phyloP scores from a whole-genome alignment of 2,329 filamentous ascomycete genomes.

The Achaetomium macrosporum region DNA sequence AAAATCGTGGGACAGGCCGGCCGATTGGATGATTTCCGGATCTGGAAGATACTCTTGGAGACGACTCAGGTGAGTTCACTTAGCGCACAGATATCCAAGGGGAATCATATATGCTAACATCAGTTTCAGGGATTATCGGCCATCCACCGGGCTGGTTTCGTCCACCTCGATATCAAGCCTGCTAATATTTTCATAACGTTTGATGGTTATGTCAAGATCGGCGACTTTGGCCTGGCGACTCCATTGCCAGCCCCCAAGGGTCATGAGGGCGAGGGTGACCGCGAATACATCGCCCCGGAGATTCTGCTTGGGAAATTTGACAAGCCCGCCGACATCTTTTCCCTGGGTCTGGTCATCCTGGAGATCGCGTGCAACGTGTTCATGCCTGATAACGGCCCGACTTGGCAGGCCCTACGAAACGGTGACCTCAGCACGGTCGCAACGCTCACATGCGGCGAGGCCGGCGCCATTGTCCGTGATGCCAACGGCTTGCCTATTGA shows the following conservation, averaged over 20 bases:
- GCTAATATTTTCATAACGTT: conserved; percentile 79
- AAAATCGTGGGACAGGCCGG: conserved; percentile 76
- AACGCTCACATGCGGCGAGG: conserved; percentile 74
- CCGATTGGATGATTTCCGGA: conserved; percentile 90
- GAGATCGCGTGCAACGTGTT: conserved; percentile 93
- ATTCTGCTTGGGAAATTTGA: conserved; percentile 81
- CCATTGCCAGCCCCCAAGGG: conserved; percentile 68
- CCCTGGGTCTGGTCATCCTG: conserved; percentile 87
- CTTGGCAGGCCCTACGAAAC: conserved; percentile 83
- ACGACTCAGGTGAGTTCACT: conserved; percentile 59
- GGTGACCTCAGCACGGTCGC: conserved; percentile 87
- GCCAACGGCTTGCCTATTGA: conserved; percentile 62
- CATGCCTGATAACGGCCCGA: conserved; percentile 84
- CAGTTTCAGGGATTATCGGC: conserved; percentile 68
- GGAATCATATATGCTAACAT: conserved; percentile 7
- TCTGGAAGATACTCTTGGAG: conserved; percentile 96
- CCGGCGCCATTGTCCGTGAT: conserved; percentile 66
- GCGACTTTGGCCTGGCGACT: conserved; percentile 78
- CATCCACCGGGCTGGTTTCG: conserved; percentile 82
- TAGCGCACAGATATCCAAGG: not conserved
- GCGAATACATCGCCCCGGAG: conserved; percentile 93
- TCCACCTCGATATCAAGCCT: conserved; percentile 80
- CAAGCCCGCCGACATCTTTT: conserved; percentile 89
- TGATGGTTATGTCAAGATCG: conserved; percentile 77
- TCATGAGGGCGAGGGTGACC: conserved; percentile 88